Evolutionary conservation across 208 protist genomes (phyloP), one percentile per base, ranked within the genome.

Genomic region (Acanthamoeba divionensis): DNA sequence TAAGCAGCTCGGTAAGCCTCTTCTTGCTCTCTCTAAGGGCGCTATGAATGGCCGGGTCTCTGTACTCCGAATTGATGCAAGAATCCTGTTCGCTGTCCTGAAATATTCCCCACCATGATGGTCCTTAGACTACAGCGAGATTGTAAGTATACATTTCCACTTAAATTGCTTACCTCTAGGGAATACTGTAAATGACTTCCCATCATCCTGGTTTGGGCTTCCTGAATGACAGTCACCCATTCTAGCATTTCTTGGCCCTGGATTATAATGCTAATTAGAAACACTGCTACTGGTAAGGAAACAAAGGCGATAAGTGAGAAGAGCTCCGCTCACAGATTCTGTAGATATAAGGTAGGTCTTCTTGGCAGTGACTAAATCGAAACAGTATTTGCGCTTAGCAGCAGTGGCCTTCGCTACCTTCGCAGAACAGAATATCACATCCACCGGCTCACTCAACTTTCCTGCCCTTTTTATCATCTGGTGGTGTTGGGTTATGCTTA

Each of bases 181-280:
- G 79, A 65, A 21, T 87, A 87, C 57, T 87, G 79, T 5, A 87
- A 45, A 4, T n/a, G 5, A 21, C 18, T 69, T 33, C 79, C 79
- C 79, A 87, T 87, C 9, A 87, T 24, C 2, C 57, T 33, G 24
- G 57, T 87, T 44, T 87, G 79, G 21, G 57, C 79, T 45, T 87
- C 79, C 38, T 87, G 79, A 38, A 87, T 87, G 21, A 87, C 79
- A 1, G 79, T 87, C 9, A 87, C 79, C 79, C 79, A 87, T 9
- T 63, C 50, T 33, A 87, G 55, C 55, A 87, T 36, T 15, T 87
- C 79, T 13, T 52, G 48, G 6, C 73, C 67, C 66, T 75, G 66
- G 52, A n/a, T n/a, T n/a, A n/a, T n/a, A n/a, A n/a, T n/a, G n/a
- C n/a, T n/a, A n/a, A n/a, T n/a, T n/a, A n/a, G n/a, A n/a, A n/a